Base-by-base conservation (phyloP, 768 basidiomycete species). In the Termitomyces sp. region DNA sequence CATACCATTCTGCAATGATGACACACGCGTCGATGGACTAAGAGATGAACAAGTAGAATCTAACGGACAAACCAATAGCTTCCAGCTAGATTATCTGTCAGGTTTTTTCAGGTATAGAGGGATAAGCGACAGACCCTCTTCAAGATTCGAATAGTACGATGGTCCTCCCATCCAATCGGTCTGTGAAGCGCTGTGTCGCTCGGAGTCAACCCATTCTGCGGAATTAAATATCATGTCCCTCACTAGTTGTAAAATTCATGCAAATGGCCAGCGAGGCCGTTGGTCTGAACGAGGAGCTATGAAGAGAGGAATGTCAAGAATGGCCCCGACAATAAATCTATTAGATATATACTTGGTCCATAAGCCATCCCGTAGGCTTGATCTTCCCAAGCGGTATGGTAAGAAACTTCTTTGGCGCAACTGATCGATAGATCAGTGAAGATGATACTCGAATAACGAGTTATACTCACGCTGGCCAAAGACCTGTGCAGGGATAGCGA, bases 31-130 rank as follows among this genome's bases (percentile, higher is more conserved):
- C 31, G 53, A 32, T 46, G n/a, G 18, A 43, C 39, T 23, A 33
- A 23, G 27, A 25, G 23, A 23, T 23, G 5, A 11, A 33, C 29
- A 13, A 38, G 23, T 13, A 20, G 18, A n/a, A 50, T 33, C 29
- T 9, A 11, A 76, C 77, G 45, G 56, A 77, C 80, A 76, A 80
- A 82, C 81, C 79, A 81, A 58, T 82, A 82, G 64, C 79, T 81
- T 45, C 80, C 80, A 57, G 80, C 81, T 82, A 32, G 15, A 44
- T n/a, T 33, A 22, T 27, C 11, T 1, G 11, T 18, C 29, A 22
- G 23, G 25, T 44, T 29, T n/a, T 48, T 15, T 4, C 20, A 13
- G n/a, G 2, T 3, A n/a, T 7, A 3, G 10, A 20, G 29, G 12
- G 18, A 15, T 22, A 23, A 15, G 42, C 1, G 25, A 56, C 57